Evolutionary conservation across 257 asterid genomes (phyloP), one percentile per base, ranked within the genome.

Genomic region (Penstemon davidsonii): DNA sequence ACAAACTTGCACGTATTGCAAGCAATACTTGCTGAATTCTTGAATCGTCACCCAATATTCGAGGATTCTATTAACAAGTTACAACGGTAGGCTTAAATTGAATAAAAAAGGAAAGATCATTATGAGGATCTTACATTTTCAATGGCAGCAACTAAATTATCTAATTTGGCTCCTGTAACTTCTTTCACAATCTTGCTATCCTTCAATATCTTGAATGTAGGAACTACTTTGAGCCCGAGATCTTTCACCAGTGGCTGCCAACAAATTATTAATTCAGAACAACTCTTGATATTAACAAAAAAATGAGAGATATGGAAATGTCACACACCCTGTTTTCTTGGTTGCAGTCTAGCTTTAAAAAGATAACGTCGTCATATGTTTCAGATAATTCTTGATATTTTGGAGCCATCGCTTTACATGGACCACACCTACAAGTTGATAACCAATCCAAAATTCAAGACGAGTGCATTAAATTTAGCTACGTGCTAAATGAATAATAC

Each of bases 331-430:
- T 90, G 82, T 94, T 94, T 2, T 91, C 95, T 74, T 85, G 83
- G 88, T 87, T 90, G 88, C 99, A 94, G 76, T 94, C 99, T 62
- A 94, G 87, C 86, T 94, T 94, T 59, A 94, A 83, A 84, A 94
- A 94, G 73, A 90, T 67, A 47, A 86, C 96, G 45, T 91, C 96
- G 0, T 73, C 66, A 67, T 94, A 86, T 60, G 86, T 84, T 73
- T 74, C 70, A 0, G 99, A 87, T 73, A 94, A 71, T 39, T 79
- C 61, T 76, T 84, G 69, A 73, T 3, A 91, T 76, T 80, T 94
- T 8, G 99, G 99, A 54, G 97, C 99, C 0, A 91, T 84, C 52
- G 87, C 59, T 81, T 91, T 94, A 67, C 99, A 93, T 8, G 99
- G 99, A 41, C 99, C 99, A 52, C 99, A 90, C 99, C 99, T 93